Evolutionary conservation across 208 protist genomes (phyloP).

Genomic region (Crithidia mellificae): DNA sequence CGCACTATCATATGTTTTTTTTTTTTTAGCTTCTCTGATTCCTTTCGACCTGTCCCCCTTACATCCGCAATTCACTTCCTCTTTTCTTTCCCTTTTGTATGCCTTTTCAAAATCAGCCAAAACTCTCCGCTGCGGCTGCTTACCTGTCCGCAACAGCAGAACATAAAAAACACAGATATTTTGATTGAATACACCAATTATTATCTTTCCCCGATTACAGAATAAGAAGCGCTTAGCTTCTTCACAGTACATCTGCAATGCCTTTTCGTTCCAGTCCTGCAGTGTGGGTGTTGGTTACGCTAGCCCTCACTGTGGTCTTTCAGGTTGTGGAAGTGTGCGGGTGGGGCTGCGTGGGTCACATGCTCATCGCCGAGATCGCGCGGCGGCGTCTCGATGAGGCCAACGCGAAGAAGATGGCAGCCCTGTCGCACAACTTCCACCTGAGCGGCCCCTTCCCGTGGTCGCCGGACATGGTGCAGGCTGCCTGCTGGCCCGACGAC

Average conservation of each 20-base stretch:
- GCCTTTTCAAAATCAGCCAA: no score
- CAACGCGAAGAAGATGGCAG: constrained; percentile 40
- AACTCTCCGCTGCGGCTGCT: no score
- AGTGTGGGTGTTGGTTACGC: neutral
- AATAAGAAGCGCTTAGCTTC: neutral
- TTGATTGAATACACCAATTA: no score
- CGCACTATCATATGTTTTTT: no score
- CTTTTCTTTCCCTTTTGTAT: no score
- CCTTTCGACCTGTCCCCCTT: no score
- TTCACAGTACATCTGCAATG: no score
- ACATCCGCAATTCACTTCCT: no score
- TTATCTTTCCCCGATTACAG: no score
- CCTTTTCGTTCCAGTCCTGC: neutral
- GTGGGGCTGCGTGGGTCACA: constrained; percentile 86
- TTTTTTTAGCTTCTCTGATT: no score
- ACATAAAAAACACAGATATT: no score
- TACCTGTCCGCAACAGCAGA: no score
- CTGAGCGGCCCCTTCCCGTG: constrained; percentile 64
- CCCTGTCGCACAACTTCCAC: constrained; percentile 35
- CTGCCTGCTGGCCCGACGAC: constrained; percentile 86
- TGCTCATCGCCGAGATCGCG: constrained; percentile 85
- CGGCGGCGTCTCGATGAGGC: constrained; percentile 40
- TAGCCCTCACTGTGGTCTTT: constrained; percentile 18
- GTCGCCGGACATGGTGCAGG: constrained; percentile 66
- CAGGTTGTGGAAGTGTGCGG: constrained; percentile 29